Conservation (phyloP, 116 monocot genomes). For the Trichopus zeylanicus region DNA sequence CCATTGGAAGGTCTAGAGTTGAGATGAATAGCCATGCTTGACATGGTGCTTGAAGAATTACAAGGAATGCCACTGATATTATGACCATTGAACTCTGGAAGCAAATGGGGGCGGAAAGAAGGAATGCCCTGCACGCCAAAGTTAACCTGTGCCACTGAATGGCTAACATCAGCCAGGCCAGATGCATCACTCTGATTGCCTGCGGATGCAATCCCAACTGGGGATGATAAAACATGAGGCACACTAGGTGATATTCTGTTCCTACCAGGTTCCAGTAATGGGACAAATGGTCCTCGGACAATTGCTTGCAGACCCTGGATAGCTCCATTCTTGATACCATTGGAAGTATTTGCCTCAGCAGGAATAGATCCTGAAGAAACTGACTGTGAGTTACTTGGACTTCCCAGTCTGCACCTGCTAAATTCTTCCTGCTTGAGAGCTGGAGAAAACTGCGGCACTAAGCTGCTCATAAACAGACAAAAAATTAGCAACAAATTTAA, state of each 20-base stretch:
- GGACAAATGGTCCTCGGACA: constrained; percentile 21
- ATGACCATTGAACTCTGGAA: constrained; percentile 47
- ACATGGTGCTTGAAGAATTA: constrained; percentile 26
- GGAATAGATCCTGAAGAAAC: constrained; percentile 38
- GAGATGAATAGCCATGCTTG: constrained; percentile 26
- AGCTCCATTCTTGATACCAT: constrained; percentile 35
- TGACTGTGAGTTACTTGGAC: constrained; percentile 28
- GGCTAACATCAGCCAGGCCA: constrained; percentile 32
- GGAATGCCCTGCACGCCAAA: constrained; percentile 45
- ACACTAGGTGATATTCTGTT: constrained; percentile 45
- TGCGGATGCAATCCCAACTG: constrained; percentile 31
- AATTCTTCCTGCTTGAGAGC: constrained; percentile 52
- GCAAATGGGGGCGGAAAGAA: constrained; percentile 59
- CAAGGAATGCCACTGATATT: constrained; percentile 23
- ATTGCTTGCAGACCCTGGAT: constrained; percentile 37
- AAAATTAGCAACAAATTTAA: neutral
- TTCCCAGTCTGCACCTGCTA: constrained; percentile 19
- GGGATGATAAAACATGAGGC: constrained; percentile 45
- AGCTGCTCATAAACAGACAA: constrained; percentile 17
- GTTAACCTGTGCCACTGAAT: constrained; percentile 44
- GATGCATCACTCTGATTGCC: constrained; percentile 36
- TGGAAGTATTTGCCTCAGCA: constrained; percentile 21
- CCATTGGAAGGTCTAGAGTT: constrained; percentile 31
- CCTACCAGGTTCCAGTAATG: constrained; percentile 35
- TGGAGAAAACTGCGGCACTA: constrained; percentile 39